Percentiles rank a stretch among this genome's conserved stretches.
Evolutionary conservation across 2,329 filamentous ascomycete genomes (phyloP).

Genomic region (Penicillium sclerotigenum): DNA sequence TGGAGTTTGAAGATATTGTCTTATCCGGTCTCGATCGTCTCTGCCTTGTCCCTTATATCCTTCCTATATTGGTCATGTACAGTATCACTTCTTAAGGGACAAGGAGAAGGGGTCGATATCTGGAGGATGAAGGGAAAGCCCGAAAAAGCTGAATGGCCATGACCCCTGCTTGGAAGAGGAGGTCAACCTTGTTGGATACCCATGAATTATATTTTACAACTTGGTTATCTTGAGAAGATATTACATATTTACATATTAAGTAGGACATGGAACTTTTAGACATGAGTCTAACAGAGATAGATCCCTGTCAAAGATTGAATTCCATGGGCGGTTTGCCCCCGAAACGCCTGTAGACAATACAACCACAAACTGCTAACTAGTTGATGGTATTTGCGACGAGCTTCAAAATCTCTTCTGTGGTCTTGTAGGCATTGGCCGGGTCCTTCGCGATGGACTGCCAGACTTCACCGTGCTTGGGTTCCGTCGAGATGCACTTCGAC

Average conservation of each 20-base stretch:
- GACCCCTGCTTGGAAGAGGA: conserved; percentile 12
- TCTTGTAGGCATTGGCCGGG: conserved; percentile 72
- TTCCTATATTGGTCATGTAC: conserved; percentile 16
- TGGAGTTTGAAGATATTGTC: conserved; percentile 22
- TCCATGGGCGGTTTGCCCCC: conserved; percentile 2
- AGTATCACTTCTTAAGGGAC: conserved; percentile 16
- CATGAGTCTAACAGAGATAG: background rate
- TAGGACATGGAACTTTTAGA: background rate
- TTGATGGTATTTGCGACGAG: conserved; percentile 59
- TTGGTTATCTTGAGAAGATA: conserved; percentile 2
- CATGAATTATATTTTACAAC: conserved; percentile 22
- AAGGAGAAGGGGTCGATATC: conserved; percentile 1
- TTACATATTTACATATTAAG: background rate
- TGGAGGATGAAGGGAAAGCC: conserved; percentile 1
- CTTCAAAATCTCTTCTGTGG: conserved; percentile 76
- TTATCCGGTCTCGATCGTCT: conserved; percentile 12
- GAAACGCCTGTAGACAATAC: conserved; percentile 7
- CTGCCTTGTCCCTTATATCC: conserved; percentile 13
- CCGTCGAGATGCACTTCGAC: conserved; percentile 73
- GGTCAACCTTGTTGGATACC: conserved; percentile 31
- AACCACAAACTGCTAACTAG: conserved; percentile 15
- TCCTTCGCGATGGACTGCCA: conserved; percentile 88
- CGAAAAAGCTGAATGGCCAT: conserved; percentile 14
- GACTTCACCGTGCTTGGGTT: conserved; percentile 87
- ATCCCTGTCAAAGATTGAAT: background rate